Conservation (phyloP, 331 rosid genomes). For the Quercus lobata region DNA sequence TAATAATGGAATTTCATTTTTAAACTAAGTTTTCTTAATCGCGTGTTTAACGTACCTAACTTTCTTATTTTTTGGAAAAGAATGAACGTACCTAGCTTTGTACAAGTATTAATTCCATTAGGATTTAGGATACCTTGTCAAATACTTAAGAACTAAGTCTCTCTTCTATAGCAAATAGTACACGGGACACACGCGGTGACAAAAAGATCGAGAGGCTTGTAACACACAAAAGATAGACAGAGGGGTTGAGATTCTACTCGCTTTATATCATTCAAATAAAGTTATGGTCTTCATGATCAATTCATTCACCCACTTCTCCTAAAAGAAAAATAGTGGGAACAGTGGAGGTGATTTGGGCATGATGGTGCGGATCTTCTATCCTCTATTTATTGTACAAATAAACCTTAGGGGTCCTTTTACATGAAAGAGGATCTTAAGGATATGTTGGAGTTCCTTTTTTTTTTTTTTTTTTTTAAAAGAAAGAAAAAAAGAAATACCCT, state of each 20-base stretch:
- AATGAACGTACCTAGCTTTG: too few species aligned
- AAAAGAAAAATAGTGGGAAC: slow-evolving; percentile 29
- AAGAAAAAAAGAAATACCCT: slow-evolving; percentile 1
- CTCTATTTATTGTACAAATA: slow-evolving; percentile 15
- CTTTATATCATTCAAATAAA: slow-evolving; percentile 40
- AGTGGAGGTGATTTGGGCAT: slow-evolving; percentile 31
- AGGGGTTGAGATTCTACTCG: slow-evolving; percentile 43
- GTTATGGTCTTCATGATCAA: slow-evolving; percentile 22
- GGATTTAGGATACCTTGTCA: slow-evolving; percentile 6
- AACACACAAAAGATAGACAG: slow-evolving; percentile 49
- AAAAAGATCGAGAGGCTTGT: slow-evolving; percentile 42
- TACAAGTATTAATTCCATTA: background rate
- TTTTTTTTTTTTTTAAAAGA: too few species aligned
- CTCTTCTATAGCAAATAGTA: slow-evolving; percentile 4
- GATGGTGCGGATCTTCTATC: slow-evolving; percentile 49
- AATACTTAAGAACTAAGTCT: slow-evolving; percentile 53
- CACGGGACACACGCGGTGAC: slow-evolving; percentile 46
- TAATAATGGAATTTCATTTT: background rate
- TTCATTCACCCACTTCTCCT: slow-evolving; percentile 25
- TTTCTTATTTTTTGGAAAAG: too few species aligned
- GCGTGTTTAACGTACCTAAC: background rate
- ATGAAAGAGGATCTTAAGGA: slow-evolving; percentile 33
- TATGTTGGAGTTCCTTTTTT: slow-evolving; percentile 33
- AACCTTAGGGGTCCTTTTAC: background rate
- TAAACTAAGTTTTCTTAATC: background rate